Base-by-base conservation (phyloP, 805 yeast genomes). In the Candida ponderosae region DNA sequence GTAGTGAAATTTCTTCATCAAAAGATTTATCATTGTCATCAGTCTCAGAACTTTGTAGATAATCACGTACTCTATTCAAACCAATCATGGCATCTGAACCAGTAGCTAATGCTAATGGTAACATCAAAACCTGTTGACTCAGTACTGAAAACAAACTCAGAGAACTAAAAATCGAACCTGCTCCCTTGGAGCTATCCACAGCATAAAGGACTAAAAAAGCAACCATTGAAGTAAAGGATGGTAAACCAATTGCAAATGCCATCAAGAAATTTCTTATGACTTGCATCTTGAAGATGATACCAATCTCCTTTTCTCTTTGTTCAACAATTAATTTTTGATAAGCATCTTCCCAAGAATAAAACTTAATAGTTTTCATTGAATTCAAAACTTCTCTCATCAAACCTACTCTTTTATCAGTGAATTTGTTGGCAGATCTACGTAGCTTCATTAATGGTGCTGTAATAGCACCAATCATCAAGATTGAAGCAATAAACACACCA, bases 261-360 rank as follows among this genome's bases (percentile, higher is more conserved):
- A 72, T 64, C 23, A 60, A 36, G 14, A 62, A 40, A 47, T 75
- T 81, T 56, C 89, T 73, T 24, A 74, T 52, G 30, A 76, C 61
- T 50, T 81, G 86, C 65, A 83, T 71, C 34, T 57, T 62, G 48
- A 74, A 66, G 45, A 85, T 65, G 36, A 67, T 60, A 8, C 47
- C 44, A 72, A 81, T 75, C 58, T 86, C 95, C 19, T 63, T 56
- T 1, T 47, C 47, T 51, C 96, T 70, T 28, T 74, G 62, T 4
- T 65, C 65, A 6, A 73, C 48, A 31, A 85, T 70, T 33, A 71
- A 56, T 11, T 66, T 55, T 37, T 67, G 65, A 56, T 84, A 86
- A 1, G 95, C 85, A 20, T 67, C 68, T 60, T 87, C 95, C 95
- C 95, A 86, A 2, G 90, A 81, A 54, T 86, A 86, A 56, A 70